Conservation (phyloP, 768 basidiomycete genomes). For the Russula compacta region DNA sequence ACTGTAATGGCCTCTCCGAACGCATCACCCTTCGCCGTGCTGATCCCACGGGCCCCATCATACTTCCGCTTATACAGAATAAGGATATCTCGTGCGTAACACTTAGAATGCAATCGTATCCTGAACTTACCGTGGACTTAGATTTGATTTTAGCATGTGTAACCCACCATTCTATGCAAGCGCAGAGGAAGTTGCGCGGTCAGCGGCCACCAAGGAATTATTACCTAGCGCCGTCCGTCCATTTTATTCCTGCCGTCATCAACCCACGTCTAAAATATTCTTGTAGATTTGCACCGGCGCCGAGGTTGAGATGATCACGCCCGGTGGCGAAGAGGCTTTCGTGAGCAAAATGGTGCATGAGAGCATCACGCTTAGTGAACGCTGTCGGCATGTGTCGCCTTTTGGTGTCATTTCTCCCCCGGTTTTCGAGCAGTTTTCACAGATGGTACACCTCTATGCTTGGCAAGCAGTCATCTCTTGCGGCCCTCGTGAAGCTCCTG, state of each 20-base stretch:
- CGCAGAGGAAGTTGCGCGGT: constrained; percentile 50
- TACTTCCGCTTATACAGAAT: constrained; percentile 32
- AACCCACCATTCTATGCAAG: constrained; percentile 95
- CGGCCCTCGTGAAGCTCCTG: constrained; percentile 48
- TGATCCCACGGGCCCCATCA: constrained; percentile 33
- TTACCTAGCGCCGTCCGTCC: constrained; percentile 60
- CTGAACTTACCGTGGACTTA: constrained; percentile 18
- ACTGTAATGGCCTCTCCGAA: constrained; percentile 42
- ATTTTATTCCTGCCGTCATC: neutral
- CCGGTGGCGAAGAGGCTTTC: constrained; percentile 79
- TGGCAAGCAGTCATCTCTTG: constrained; percentile 74
- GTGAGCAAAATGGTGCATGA: constrained; percentile 71
- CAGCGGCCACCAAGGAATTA: constrained; percentile 53
- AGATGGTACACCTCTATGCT: constrained; percentile 95
- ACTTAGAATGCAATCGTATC: neutral
- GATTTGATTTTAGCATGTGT: constrained; percentile 82
- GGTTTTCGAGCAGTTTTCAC: neutral
- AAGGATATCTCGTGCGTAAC: neutral
- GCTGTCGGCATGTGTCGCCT: constrained; percentile 46
- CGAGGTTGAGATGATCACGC: constrained; percentile 79
- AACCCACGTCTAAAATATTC: neutral
- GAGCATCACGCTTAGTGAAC: constrained; percentile 40
- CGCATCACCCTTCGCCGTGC: constrained; percentile 42
- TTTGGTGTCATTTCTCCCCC: neutral
- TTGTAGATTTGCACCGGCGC: constrained; percentile 77